A percentile compares a stretch with the other conserved stretches of the same genome.
Evolutionary conservation across 2,329 filamentous ascomycete genomes (phyloP).

Genomic region (Neonectria magnoliae): DNA sequence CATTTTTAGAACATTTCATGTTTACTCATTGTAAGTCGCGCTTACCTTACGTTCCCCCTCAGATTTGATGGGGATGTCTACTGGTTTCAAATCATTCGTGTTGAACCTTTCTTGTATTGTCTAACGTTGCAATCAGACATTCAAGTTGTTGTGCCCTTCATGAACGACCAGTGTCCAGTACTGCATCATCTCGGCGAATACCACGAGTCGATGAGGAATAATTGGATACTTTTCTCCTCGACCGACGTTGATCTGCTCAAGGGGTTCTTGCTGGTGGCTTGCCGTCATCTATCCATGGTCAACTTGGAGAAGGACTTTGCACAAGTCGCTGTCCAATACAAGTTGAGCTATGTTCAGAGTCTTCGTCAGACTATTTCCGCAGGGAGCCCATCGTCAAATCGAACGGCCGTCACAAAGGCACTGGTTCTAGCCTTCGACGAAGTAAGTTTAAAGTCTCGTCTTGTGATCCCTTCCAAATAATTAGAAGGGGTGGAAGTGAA

Average conservation of each 20-base stretch:
- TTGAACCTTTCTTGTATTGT: background rate
- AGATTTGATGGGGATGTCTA: background rate
- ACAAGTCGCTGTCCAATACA: slow-evolving; percentile 25
- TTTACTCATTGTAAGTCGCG: slow-evolving; percentile 25
- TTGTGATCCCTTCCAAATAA: no score
- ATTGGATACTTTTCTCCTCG: slow-evolving; percentile 24
- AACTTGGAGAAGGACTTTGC: slow-evolving; percentile 3
- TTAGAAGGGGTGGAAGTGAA: fast-evolving
- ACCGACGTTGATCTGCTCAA: slow-evolving; percentile 19
- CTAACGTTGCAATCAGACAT: slow-evolving; percentile 10
- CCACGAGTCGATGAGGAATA: slow-evolving; percentile 4
- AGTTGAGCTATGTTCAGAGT: slow-evolving; percentile 12
- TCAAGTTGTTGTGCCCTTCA: slow-evolving; percentile 15
- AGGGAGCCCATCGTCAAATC: background rate
- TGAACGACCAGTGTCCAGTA: slow-evolving; percentile 21
- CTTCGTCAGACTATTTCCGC: slow-evolving; percentile 11
- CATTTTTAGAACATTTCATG: slow-evolving; percentile 18
- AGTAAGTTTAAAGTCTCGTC: background rate
- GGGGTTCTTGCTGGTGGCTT: slow-evolving; percentile 26
- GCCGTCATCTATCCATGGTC: slow-evolving; percentile 17
- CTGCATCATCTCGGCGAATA: slow-evolving; percentile 12
- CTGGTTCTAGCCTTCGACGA: slow-evolving; percentile 26
- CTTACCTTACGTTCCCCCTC: no score
- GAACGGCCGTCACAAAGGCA: slow-evolving; percentile 18
- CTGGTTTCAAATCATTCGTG: background rate